A percentile compares a stretch with the other conserved stretches of the same genome.
These are phyloP conservation scores for Tuber brumale DNA, from an alignment of 495 filamentous ascomycete species.

Conservation along the genomic window DNA sequence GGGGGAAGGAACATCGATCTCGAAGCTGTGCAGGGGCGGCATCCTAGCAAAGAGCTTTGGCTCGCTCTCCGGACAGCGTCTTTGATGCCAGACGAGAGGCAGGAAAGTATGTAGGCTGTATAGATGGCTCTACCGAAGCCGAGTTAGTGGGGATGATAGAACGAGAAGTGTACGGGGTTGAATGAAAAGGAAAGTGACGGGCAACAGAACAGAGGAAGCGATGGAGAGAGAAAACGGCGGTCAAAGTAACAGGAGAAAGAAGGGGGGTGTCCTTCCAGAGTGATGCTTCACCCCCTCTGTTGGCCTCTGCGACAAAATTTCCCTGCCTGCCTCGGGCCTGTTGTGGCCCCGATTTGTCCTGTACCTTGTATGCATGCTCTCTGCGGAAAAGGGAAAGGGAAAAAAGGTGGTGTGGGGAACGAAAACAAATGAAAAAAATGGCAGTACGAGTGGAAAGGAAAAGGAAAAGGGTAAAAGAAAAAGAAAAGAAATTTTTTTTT, in stretches of 20 bases:
- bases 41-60: slow-evolving; percentile 20
- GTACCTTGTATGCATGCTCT: not conserved
- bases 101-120: not conserved
- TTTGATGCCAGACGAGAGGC: not conserved
- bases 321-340: not conserved
- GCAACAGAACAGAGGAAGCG: slow-evolving; percentile 20
- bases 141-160: slow-evolving; percentile 17
- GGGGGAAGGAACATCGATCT: slow-evolving; percentile 20
- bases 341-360: not conserved
- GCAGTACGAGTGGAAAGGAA: not conserved
- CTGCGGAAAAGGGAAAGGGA: not conserved
- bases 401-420: slow-evolving; percentile 3
- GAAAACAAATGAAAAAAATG: not conserved
- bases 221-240: slow-evolving; percentile 28
- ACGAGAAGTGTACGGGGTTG: slow-evolving; percentile 12
- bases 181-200: slow-evolving; percentile 27
- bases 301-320: not conserved
- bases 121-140: slow-evolving; percentile 10
- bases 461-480: not conserved
- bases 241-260: slow-evolving; percentile 26
- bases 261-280: slow-evolving; percentile 11
- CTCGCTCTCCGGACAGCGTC: not conserved
- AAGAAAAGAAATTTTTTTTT: not conserved
- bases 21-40: slow-evolving; percentile 30
- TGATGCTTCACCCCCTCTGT: not conserved